A percentile compares a stretch with the other conserved stretches of the same genome.
phyloP scores from a whole-genome alignment of 2,329 filamentous ascomycete species.

The Fusarium sterilihyphosum region DNA sequence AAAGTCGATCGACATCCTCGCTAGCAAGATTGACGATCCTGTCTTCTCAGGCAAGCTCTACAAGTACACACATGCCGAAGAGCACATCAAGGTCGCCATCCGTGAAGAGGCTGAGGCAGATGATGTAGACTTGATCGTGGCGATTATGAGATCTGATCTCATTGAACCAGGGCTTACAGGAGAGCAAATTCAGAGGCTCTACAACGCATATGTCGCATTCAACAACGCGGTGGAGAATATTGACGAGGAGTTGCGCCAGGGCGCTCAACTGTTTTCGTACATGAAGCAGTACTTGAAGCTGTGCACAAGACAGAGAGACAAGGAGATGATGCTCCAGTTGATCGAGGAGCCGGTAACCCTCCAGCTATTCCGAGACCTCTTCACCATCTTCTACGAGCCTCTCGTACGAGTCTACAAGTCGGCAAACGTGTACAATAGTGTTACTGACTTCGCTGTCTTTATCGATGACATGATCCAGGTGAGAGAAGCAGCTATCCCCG shows the following conservation, averaged over 20 bases:
- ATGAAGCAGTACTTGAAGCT: constrained; percentile 95
- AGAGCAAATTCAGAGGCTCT: constrained; percentile 83
- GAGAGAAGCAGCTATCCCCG: constrained; percentile 19
- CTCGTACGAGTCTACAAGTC: constrained; percentile 98
- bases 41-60: constrained; percentile 84
- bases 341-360: constrained; percentile 98
- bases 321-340: constrained; percentile 94
- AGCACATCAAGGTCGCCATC: constrained; percentile 78
- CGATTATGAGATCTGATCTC: constrained; percentile 81
- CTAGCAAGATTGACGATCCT: constrained; percentile 81
- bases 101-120: constrained; percentile 78
- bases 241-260: constrained; percentile 87
- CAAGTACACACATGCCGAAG: constrained; percentile 78
- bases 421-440: constrained; percentile 96
- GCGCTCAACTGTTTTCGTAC: constrained; percentile 91
- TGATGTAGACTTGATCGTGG: constrained; percentile 84
- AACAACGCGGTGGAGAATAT: constrained; percentile 92
- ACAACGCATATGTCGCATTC: constrained; percentile 96
- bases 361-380: constrained; percentile 94
- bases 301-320: constrained; percentile 89
- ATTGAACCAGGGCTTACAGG: constrained; percentile 76
- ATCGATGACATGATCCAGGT: constrained; percentile 92
- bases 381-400: constrained; percentile 98
- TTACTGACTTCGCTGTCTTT: constrained; percentile 95
- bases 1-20: constrained; percentile 82